phyloP scores from a whole-genome alignment of 352 stramenopile genomes.

The Phytopythium sindhum region DNA sequence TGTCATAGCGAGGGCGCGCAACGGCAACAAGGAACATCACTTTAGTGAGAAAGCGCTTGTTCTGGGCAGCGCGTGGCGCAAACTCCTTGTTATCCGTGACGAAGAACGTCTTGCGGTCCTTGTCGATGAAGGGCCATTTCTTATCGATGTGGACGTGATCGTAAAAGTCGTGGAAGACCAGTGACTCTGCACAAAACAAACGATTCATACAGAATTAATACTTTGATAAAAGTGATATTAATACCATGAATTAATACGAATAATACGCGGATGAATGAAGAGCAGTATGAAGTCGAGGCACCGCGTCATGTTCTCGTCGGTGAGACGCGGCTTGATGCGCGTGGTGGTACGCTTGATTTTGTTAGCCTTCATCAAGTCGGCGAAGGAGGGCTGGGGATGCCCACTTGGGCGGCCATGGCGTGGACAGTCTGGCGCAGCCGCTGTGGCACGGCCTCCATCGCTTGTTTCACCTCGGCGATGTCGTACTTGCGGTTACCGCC shows the following conservation, averaged over 20 bases:
- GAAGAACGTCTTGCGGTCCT: not conserved
- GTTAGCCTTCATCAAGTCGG: too few species aligned
- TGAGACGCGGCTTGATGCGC: too few species aligned
- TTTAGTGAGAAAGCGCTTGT: not conserved
- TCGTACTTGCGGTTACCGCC: not conserved
- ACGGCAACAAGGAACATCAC: not conserved
- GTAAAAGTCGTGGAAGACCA: not conserved
- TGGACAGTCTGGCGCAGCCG: not conserved
- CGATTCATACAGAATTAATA: too few species aligned
- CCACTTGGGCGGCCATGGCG: not conserved
- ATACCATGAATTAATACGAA: too few species aligned
- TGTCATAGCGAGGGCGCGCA: not conserved
- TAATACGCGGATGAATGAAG: too few species aligned
- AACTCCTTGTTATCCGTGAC: not conserved
- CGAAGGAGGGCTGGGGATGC: too few species aligned
- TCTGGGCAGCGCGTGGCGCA: too few species aligned
- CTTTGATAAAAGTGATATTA: too few species aligned
- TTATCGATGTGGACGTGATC: not conserved
- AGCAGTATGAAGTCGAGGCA: too few species aligned
- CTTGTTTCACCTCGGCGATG: not conserved
- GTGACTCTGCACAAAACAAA: not conserved
- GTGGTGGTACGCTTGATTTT: too few species aligned
- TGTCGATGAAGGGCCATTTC: not conserved
- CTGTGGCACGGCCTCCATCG: not conserved
- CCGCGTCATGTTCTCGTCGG: too few species aligned